Base-by-base conservation (phyloP, 169 alveolate genomes). In the Babesia ovata region DNA sequence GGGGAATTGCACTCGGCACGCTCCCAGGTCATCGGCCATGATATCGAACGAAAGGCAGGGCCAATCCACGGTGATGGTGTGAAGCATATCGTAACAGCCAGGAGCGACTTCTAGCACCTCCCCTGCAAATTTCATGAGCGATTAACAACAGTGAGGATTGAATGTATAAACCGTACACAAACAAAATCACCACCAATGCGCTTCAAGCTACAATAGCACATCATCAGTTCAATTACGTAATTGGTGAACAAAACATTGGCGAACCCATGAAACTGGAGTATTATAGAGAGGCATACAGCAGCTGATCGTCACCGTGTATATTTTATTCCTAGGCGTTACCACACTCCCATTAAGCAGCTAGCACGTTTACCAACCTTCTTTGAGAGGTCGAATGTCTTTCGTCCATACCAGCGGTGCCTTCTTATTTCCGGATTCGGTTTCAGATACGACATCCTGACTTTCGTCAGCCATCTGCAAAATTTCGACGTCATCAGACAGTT, bases 21-120 rank as follows among this genome's bases (percentile, higher is more conserved):
- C 82, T 21, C 79, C 83, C 22, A 83, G 66, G 0, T 71, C 85
- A 29, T 71, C 84, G 12, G 49, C 58, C 26, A 85, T 48, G 36
- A 85, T 83, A 58, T 89, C 93, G 49, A 89, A 83, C n/a, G 93
- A 89, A n/a, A 89, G 81, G 61, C 93, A 89, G 0, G 93, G 90
- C 93, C 93, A 89, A 36, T 83, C 90, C 8, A 83, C 59, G 21
- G 75, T 19, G 6, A 83, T 83, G 21, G 65, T 56, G 36, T 83
- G 86, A 14, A 74, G 50, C 90, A 83, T 83, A 59, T 83, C 90
- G 70, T 83, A 83, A 39, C 90, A 83, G 3, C 86, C 90, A 10
- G 90, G 90, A 3, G 86, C 50, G 10, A 83, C 63, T 44, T 83
- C 86, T 33, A 83, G 75, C 36, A 70, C 82, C 49, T 83, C 90